Evolutionary conservation across 768 basidiomycete species (phyloP).

Genomic region (Cantharellus anzutake): DNA sequence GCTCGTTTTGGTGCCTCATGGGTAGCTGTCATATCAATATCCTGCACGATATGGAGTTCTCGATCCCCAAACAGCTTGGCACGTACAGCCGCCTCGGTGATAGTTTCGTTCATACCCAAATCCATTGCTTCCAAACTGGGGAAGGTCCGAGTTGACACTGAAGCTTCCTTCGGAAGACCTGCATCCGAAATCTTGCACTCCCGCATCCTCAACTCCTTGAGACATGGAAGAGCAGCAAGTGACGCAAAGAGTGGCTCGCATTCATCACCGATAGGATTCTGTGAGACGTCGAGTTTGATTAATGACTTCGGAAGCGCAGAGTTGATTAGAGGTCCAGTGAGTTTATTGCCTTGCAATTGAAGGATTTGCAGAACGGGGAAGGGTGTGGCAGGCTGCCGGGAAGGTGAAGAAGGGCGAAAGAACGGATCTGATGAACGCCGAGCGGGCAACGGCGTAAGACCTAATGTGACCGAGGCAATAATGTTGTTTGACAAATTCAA

Average conservation of each 20-base stretch:
- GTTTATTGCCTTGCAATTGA: slow-evolving; percentile 47
- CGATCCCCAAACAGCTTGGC: slow-evolving; percentile 27
- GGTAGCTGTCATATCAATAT: slow-evolving; percentile 20
- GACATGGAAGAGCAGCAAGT: slow-evolving; percentile 24
- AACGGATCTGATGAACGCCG: not conserved
- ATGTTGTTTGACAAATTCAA: slow-evolving; percentile 59
- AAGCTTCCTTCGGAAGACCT: not conserved
- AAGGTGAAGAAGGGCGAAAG: not conserved
- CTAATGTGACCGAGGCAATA: slow-evolving; percentile 17
- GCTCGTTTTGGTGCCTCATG: not conserved
- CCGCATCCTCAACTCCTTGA: slow-evolving; percentile 33
- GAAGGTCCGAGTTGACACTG: slow-evolving; percentile 22
- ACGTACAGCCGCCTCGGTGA: slow-evolving; percentile 27
- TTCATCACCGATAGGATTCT: slow-evolving; percentile 35
- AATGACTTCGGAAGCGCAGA: slow-evolving; percentile 32
- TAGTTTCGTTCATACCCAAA: slow-evolving; percentile 40
- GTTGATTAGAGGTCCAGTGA: slow-evolving; percentile 23
- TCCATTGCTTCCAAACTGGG: slow-evolving; percentile 37
- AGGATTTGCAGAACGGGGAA: slow-evolving; percentile 46
- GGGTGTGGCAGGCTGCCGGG: not conserved
- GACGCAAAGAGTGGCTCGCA: slow-evolving; percentile 27
- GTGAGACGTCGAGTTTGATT: slow-evolving; percentile 41
- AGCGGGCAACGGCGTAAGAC: not conserved
- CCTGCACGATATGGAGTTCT: slow-evolving; percentile 25
- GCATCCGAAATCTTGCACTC: not conserved